phyloP scores from a whole-genome alignment of 495 filamentous ascomycete genomes.

The Daldinia concentrica region DNA sequence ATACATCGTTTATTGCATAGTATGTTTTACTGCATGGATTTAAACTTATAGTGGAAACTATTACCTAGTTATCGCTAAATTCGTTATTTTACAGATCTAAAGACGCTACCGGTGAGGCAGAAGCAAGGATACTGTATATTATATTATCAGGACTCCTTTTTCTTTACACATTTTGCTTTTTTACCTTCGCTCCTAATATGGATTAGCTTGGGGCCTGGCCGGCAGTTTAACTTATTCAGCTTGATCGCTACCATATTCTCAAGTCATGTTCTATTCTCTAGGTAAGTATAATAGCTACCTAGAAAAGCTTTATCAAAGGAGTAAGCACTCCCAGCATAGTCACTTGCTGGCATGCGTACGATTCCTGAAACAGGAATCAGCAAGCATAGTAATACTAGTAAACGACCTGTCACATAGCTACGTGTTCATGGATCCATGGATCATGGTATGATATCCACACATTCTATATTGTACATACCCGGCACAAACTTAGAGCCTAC shows the following conservation, averaged over 20 bases:
- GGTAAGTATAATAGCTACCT: not conserved
- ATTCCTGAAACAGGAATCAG: slow-evolving; percentile 19
- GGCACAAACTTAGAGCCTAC: not conserved
- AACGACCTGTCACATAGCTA: slow-evolving; percentile 39
- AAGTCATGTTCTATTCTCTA: not conserved
- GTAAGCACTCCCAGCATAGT: slow-evolving; percentile 5
- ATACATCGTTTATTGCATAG: not conserved
- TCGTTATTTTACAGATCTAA: too few relatives aligned
- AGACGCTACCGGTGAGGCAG: too few relatives aligned
- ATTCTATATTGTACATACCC: not conserved
- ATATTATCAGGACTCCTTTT: not conserved
- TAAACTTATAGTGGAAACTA: too few relatives aligned
- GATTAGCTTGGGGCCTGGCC: not conserved
- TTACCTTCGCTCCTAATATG: not conserved
- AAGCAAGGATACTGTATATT: too few relatives aligned
- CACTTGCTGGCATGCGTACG: slow-evolving; percentile 8
- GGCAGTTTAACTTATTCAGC: not conserved
- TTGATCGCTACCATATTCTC: not conserved
- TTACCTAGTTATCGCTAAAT: too few relatives aligned
- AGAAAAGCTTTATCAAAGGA: slow-evolving; percentile 4
- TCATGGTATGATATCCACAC: slow-evolving; percentile 19
- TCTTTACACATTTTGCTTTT: not conserved
- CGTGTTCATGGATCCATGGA: slow-evolving; percentile 5
- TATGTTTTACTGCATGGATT: not conserved
- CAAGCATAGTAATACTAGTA: slow-evolving; percentile 25